Evolutionary conservation across 2,329 filamentous ascomycete species (phyloP).

Genomic region (Claviceps maximensis): DNA sequence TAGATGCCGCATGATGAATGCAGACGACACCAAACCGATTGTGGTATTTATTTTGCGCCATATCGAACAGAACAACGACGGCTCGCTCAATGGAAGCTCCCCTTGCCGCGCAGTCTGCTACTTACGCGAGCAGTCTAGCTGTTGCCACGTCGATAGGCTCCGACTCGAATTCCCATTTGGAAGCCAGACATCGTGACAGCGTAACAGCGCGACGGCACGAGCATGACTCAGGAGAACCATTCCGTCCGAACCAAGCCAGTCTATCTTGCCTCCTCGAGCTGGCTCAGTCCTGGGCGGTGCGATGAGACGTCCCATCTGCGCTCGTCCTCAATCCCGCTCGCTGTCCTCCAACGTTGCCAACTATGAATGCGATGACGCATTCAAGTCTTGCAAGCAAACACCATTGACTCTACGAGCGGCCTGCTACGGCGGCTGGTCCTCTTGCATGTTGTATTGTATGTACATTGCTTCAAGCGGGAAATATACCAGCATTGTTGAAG

Average conservation of each 20-base stretch:
- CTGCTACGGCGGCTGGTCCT: neutral
- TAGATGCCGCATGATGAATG: neutral
- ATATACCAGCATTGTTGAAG: neutral
- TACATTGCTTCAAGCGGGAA: too few species aligned
- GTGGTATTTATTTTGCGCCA: neutral
- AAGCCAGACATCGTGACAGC: neutral
- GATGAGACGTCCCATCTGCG: too few species aligned
- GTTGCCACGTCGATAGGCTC: neutral
- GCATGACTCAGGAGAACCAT: neutral
- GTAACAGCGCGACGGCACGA: neutral
- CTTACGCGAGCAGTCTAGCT: neutral
- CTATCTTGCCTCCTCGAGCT: neutral
- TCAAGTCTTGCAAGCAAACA: neutral
- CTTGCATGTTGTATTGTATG: neutral
- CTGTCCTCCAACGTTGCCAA: neutral
- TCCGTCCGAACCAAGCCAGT: neutral
- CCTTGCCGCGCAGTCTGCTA: neutral
- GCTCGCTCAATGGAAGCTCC: neutral
- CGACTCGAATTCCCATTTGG: neutral
- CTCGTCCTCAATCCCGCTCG: neutral
- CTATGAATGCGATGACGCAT: neutral
- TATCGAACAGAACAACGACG: neutral
- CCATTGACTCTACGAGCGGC: neutral
- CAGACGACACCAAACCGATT: neutral
- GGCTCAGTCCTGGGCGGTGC: neutral